Evolutionary conservation across 805 yeast species (phyloP).

Genomic region (Suhomyces tanzawaensis): DNA sequence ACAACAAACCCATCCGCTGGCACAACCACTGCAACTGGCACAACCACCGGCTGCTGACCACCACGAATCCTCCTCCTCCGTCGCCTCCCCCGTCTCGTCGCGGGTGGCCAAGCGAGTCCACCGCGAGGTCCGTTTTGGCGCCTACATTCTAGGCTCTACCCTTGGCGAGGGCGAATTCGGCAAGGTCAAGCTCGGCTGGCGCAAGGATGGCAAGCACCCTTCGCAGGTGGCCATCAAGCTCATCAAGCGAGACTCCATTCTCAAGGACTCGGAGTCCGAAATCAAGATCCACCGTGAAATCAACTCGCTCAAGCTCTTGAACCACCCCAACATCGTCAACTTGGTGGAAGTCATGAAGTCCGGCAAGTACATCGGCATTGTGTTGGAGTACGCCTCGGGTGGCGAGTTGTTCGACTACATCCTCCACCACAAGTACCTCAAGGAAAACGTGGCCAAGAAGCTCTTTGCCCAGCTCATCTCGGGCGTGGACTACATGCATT

Average conservation of each 20-base stretch:
- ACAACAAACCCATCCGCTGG: background rate
- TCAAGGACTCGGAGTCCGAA: constrained; percentile 81
- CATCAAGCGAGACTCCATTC: constrained; percentile 84
- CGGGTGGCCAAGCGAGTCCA: constrained; percentile 34
- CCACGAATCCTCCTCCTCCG: constrained; percentile 3
- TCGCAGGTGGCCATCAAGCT: constrained; percentile 92
- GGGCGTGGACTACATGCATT: constrained; percentile 88
- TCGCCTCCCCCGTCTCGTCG: constrained; percentile 3
- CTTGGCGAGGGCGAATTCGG: constrained; percentile 98
- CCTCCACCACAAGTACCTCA: constrained; percentile 77
- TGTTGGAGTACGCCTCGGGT: constrained; percentile 93
- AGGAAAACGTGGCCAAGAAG: constrained; percentile 82
- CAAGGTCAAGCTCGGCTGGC: constrained; percentile 95
- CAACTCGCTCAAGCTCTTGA: constrained; percentile 77
- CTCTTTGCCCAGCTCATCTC: constrained; percentile 89
- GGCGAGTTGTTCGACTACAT: constrained; percentile 96
- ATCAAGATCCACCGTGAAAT: constrained; percentile 90
- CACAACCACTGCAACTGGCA: background rate
- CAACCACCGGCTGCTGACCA: constrained; percentile 1
- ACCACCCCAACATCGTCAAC: constrained; percentile 91
- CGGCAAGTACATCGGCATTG: constrained; percentile 94
- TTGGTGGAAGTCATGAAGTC: constrained; percentile 91
- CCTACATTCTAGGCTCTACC: constrained; percentile 87
- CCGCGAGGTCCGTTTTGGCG: constrained; percentile 81
- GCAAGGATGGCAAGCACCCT: constrained; percentile 74